Evolutionary conservation across 768 basidiomycete species (phyloP).

Genomic region (Sarcodon sp.): DNA sequence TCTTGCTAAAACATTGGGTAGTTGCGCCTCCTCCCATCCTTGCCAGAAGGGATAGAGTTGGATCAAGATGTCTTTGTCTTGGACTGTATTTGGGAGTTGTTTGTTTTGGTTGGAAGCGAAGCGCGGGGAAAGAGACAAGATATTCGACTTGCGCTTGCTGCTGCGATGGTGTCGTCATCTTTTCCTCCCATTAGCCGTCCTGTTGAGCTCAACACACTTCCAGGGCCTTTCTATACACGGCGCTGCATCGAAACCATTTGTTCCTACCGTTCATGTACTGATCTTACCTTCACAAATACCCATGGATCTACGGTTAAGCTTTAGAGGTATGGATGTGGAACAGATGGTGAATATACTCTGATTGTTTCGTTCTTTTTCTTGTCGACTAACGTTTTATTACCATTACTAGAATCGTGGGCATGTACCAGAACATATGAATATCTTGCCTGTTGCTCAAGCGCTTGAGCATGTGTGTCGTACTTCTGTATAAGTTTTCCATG

Average conservation of each 20-base stretch:
- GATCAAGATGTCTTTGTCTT: conserved; percentile 46
- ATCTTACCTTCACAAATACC: conserved; percentile 67
- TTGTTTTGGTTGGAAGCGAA: conserved; percentile 54
- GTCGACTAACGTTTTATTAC: conserved; percentile 1
- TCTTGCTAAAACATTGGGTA: conserved; percentile 12
- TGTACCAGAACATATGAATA: conserved; percentile 68
- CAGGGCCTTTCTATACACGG: conserved; percentile 42
- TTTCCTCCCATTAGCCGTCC: neutral
- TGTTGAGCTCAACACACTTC: neutral
- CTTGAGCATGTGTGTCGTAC: conserved; percentile 38
- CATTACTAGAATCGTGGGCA: conserved; percentile 27
- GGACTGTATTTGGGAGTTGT: conserved; percentile 73
- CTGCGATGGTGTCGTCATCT: conserved; percentile 34
- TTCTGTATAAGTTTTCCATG: conserved; percentile 1
- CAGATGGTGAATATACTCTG: conserved; percentile 31
- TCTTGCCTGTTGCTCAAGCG: conserved; percentile 46
- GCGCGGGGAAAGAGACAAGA: conserved; percentile 48
- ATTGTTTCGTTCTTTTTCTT: neutral
- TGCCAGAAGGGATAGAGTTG: conserved; percentile 24
- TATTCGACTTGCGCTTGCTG: conserved; percentile 47
- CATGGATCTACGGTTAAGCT: conserved; percentile 49
- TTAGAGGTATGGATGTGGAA: conserved; percentile 59
- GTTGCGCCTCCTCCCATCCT: conserved; percentile 32
- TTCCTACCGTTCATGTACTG: conserved; percentile 61
- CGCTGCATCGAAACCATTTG: conserved; percentile 49